Evolutionary conservation across 2,329 filamentous ascomycete species (phyloP).

Genomic region (Trichoderma sp.): DNA sequence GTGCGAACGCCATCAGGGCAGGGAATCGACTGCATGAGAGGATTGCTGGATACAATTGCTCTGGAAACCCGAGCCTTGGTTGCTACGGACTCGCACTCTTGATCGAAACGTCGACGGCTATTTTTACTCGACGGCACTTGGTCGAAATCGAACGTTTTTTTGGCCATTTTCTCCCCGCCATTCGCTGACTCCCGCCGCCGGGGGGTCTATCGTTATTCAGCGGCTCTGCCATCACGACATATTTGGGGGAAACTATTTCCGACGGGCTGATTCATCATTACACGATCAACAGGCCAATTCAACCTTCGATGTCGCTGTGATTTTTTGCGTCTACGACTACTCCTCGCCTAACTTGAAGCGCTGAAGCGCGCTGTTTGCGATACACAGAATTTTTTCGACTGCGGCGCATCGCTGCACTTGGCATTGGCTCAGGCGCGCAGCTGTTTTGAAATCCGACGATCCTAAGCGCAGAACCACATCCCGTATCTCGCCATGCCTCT

Average conservation of each 20-base stretch:
- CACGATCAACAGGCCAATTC: not conserved
- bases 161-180: not conserved
- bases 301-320: not conserved
- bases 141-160: not conserved
- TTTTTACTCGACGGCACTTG: not conserved
- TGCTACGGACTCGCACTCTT: not conserved
- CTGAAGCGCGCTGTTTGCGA: constrained; percentile 4
- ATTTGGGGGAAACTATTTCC: not conserved
- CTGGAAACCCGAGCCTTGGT: not conserved
- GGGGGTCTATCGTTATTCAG: not conserved
- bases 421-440: not conserved
- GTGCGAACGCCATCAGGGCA: not conserved
- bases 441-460: not conserved
- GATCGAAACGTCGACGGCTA: not conserved
- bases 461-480: not conserved
- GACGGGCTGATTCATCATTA: not conserved
- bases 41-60: not conserved
- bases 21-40: not conserved
- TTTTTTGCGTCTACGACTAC: not conserved
- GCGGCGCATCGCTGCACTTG: not conserved
- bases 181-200: not conserved
- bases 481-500: constrained; percentile 57
- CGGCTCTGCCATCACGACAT: not conserved
- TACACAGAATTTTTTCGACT: not conserved
- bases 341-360: not conserved